Evolutionary conservation across 352 stramenopile species (phyloP).

Genomic region (Pythium aristosporum): DNA sequence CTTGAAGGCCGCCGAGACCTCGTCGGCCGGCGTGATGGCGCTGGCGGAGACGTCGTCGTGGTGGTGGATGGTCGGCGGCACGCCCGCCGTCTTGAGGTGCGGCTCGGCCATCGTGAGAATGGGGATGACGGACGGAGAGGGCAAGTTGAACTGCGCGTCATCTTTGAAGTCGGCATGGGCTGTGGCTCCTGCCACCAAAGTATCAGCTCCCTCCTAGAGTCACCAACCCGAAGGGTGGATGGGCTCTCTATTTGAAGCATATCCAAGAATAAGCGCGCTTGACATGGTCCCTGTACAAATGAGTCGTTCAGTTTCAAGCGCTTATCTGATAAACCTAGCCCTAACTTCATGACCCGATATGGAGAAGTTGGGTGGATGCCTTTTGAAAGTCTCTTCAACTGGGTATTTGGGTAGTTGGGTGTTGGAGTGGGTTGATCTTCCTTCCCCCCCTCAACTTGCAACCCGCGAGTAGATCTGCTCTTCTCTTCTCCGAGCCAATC

Average conservation of each 20-base stretch:
- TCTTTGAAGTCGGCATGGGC: constrained; percentile 1
- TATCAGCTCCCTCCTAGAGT: neutral
- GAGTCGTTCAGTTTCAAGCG: neutral
- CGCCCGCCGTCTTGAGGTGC: constrained; percentile 85
- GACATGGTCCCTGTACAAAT: neutral
- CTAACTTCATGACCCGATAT: neutral
- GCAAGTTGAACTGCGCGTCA: neutral
- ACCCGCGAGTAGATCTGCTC: constrained; percentile 17
- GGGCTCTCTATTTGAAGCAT: neutral
- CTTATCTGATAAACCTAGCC: neutral
- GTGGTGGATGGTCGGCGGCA: constrained; percentile 71
- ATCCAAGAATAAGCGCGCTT: neutral
- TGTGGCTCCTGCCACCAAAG: neutral
- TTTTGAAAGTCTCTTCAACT: neutral
- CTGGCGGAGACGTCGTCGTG: constrained; percentile 71
- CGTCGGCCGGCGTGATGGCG: constrained; percentile 63
- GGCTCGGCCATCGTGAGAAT: constrained; percentile 58
- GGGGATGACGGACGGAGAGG: neutral
- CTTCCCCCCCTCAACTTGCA: constrained; percentile 16
- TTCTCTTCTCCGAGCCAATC: constrained; percentile 5
- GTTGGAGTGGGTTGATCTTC: neutral
- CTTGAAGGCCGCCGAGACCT: constrained; percentile 72
- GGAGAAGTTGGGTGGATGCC: neutral
- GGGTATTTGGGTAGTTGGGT: constrained; percentile 11
- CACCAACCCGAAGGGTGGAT: constrained; percentile 6